Base-by-base conservation (phyloP, 192 early-diverging fungal species). In the Backusella liffmaniae region DNA sequence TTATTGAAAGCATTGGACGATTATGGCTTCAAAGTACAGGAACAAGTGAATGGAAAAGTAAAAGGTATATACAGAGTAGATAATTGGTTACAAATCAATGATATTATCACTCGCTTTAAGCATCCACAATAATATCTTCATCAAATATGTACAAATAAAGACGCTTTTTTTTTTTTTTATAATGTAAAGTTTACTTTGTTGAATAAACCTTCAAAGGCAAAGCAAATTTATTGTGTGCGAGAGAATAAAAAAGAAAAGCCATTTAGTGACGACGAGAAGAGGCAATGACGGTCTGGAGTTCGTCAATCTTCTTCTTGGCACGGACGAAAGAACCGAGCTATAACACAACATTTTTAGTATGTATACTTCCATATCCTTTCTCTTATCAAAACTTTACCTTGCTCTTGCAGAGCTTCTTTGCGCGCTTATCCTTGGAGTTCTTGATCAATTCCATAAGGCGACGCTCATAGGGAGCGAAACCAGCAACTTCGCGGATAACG, bases 361-460 rank as follows among this genome's bases (percentile, higher is more conserved):
- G 23, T 21, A 69, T 69, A 39, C 5, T 69, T 26, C 4, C 1
- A 36, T 5, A 7, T 32, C 29, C 3, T 3, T 23, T 36, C 30
- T 32, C 12, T 37, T 10, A 26, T 32, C 10, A 53, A 23, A n/a
- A 49, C 86, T 91, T 89, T 80, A 92, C 95, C 91, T 94, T 67
- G 35, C 15, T 96, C 94, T 99, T 99, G 83, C 96, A 94, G 73
- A 99, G 92, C 91, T 95, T 96, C 86, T 96, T 92, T 72, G 98
- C 98, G 85, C 98, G 94, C 96, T 99, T 99, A 87, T 99, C 98
- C 87, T 96, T 97, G 88, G 95, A 96, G 94, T 98, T 98, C 92
- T 96, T 97, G 84, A 99, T 88, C 93, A 99, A 91, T 92, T 99
- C 98, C 96, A 99, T 98, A 79, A 99, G 93, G 87, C 98, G 93